Conservation (phyloP, 805 yeast species). For the Metschnikowia lachancei region DNA sequence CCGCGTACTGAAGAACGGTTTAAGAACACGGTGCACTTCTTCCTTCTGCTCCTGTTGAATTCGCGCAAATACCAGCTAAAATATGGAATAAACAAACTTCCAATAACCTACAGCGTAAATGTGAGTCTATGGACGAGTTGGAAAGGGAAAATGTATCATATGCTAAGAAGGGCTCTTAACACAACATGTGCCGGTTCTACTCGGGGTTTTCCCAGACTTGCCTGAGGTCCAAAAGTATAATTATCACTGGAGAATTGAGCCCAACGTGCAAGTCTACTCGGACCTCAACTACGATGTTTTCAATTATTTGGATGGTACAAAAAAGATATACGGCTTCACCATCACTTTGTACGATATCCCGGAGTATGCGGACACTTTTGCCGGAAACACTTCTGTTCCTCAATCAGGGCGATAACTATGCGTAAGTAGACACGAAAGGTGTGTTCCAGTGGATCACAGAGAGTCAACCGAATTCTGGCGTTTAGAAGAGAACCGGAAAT, state of each 20-base stretch:
- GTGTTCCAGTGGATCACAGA: constrained; percentile 54
- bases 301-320: constrained; percentile 64
- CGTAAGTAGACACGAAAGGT: constrained; percentile 48
- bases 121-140: constrained; percentile 40
- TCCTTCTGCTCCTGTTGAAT: constrained; percentile 34
- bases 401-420: constrained; percentile 52
- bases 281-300: constrained; percentile 74
- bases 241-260: constrained; percentile 84
- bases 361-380: constrained; percentile 63
- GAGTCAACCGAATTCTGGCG: constrained; percentile 49
- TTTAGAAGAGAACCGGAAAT: constrained; percentile 41
- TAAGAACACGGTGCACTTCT: constrained; percentile 40
- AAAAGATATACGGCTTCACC: constrained; percentile 72
- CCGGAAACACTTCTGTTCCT: constrained; percentile 63
- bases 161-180: constrained; percentile 62
- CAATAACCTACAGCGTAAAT: constrained; percentile 48
- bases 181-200: constrained; percentile 83
- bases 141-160: constrained; percentile 51
- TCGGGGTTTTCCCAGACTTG: constrained; percentile 61
- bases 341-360: constrained; percentile 69
- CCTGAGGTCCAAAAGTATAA: constrained; percentile 58
- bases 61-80: constrained; percentile 40
- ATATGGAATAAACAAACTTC: constrained; percentile 59
- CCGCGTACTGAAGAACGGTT: constrained; percentile 62
- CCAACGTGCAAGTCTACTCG: constrained; percentile 64